Evolutionary conservation across 768 basidiomycete genomes (phyloP), one percentile per base, ranked within the genome.

Genomic region (Cystoderma amianthinum): DNA sequence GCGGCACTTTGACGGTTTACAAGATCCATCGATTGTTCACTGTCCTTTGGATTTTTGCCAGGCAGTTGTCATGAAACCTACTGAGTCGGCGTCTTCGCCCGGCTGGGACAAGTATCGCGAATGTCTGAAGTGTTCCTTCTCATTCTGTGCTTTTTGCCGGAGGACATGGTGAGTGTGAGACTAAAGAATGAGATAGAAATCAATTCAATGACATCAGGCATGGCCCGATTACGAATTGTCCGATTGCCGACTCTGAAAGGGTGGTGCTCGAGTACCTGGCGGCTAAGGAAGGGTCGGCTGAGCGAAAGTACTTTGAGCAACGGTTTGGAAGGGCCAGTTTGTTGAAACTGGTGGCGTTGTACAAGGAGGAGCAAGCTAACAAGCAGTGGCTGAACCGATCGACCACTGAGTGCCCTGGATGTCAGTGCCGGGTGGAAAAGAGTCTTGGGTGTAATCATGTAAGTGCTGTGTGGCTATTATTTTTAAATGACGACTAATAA

Each of bases 381-480:
- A 71, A 68, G 49, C 64, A 74, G 50, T 94, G 86, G 87, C 65
- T 94, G 19, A 69, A 78, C 20, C 54, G 64, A 23, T 77, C 74
- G 32, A 86, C 91, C 9, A 82, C 71, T 60, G 64, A 67, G 15
- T 88, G 86, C 55, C 85, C 90, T 3, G 79, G 79, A 4, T 94
- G 92, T 61, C 50, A 62, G 4, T 71, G 86, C 11, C 67, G 74
- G 44, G 82, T 92, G 9, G 84, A 88, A 62, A 88, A 89, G 62
- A 74, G 69, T 13, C 49, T 71, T 44, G 91, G 91, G 2, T 94
- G 92, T 62, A 94, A 94, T 59, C 92, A 95, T 63, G 90, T 91
- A n/a, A n/a, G n/a, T n/a, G n/a, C n/a, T n/a, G n/a, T n/a, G n/a
- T n/a, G n/a, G n/a, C n/a, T n/a, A n/a, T n/a, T n/a, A n/a, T 64